phyloP scores from a whole-genome alignment of 148 eudicot species.

The Dianthus caryophyllus region DNA sequence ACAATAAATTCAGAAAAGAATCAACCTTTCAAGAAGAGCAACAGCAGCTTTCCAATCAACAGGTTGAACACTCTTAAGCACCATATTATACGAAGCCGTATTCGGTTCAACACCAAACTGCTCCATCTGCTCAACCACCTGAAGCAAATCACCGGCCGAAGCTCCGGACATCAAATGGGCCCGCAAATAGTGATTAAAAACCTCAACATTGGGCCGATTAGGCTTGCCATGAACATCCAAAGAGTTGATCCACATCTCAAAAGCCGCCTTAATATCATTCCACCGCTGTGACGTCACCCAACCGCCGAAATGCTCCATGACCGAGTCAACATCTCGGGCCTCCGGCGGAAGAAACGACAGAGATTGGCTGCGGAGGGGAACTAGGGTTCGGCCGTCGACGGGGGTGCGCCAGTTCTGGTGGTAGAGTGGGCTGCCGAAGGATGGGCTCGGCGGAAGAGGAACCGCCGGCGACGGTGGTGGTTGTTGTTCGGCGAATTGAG shows the following conservation, averaged over 20 bases:
- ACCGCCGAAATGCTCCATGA: slow-evolving; percentile 49
- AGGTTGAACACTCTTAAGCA: slow-evolving; percentile 55
- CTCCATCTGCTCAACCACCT: slow-evolving; percentile 56
- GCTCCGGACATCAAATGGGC: slow-evolving; percentile 63
- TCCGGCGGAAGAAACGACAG: slow-evolving; percentile 24
- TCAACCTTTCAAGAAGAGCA: slow-evolving; percentile 58
- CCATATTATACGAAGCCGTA: slow-evolving; percentile 80
- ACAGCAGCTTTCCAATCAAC: slow-evolving; percentile 49
- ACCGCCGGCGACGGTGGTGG: slow-evolving; percentile 21
- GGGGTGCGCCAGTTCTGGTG: slow-evolving; percentile 60
- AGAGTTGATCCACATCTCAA: slow-evolving; percentile 60
- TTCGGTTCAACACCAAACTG: slow-evolving; percentile 44
- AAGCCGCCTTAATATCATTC: slow-evolving; percentile 52
- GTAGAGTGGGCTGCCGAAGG: slow-evolving; percentile 66
- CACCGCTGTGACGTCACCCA: slow-evolving; percentile 56
- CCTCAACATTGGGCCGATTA: slow-evolving; percentile 59
- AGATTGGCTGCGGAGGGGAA: slow-evolving; percentile 19
- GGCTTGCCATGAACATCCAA: slow-evolving; percentile 62
- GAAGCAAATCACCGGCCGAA: slow-evolving; percentile 48
- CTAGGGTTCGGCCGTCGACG: no score
- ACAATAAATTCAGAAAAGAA: not conserved
- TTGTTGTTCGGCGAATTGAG: slow-evolving; percentile 46
- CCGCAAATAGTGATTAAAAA: slow-evolving; percentile 67
- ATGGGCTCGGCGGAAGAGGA: slow-evolving; percentile 60
- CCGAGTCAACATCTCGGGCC: slow-evolving; percentile 27